Evolutionary conservation across 192 early-diverging fungal species (phyloP), one percentile per base, ranked within the genome.

Genomic region (Linnemannia exigua): DNA sequence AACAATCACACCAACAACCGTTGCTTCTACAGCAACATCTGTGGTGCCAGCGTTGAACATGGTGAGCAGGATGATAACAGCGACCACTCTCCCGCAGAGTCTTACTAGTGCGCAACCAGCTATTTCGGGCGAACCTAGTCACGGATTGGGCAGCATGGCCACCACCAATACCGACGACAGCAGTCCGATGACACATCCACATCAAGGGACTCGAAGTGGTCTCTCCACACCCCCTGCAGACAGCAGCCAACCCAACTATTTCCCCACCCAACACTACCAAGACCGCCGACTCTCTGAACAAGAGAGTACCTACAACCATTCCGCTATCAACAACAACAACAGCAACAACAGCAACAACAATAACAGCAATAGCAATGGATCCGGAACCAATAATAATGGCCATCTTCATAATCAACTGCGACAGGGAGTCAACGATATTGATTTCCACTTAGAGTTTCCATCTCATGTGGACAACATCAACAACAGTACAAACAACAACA

Each of bases 391-490:
- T 16, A 6, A 31, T 28, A 48, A 48, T 54, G 8, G 46, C 38
- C 22, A 36, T 38, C 67, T 46, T 38, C 72, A 72, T 16, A 83
- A 83, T 54, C 75, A 77, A 19, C 35, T 85, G 28, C 37, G 38
- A 1, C 46, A 68, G 38, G 83, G 83, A 25, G 77, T 85, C 19
- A 85, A 85, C 51, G 83, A 85, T 46, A 79, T 85, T 6, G 83
- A 79, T 48, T 85, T 85, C 17, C 28, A 47, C 16, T 74, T 85
- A n/a, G 83, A 85, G 28, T 85, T 85, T 33, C 83, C 83, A 0
- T 85, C 83, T 6, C 83, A 85, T 31, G n/a, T 52, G n/a, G 5
- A 19, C 67, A 50, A 38, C 41, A 25, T 35, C 28, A 28, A 48
- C 70, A 63, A 22, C 33, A 41, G 41, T 44, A 37, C 50, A 5